A percentile compares a stretch with the other conserved stretches of the same genome.
Evolutionary conservation across 2,329 filamentous ascomycete genomes (phyloP).

Genomic region (Colletotrichum sp.): DNA sequence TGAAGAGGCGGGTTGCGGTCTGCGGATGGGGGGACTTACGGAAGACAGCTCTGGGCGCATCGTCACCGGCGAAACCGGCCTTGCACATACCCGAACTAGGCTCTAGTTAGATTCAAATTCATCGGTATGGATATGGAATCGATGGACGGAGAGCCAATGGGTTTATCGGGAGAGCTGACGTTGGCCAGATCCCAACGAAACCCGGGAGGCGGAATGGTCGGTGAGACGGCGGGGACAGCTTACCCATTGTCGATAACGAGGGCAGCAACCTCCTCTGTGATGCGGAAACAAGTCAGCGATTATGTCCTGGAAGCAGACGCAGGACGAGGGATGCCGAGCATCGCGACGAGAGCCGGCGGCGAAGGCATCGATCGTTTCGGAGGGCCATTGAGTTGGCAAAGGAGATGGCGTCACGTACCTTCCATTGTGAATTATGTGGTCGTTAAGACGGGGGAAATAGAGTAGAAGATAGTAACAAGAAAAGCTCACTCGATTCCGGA

Average conservation of each 20-base stretch:
- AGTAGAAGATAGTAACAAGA: slow-evolving; percentile 1
- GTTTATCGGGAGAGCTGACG: slow-evolving; percentile 4
- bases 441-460: slow-evolving; percentile 18
- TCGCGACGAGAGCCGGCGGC: slow-evolving; percentile 5
- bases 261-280: slow-evolving; percentile 98
- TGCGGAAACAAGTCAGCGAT: slow-evolving; percentile 47
- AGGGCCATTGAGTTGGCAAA: not conserved
- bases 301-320: not conserved
- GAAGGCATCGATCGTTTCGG: not conserved
- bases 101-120: slow-evolving; percentile 40
- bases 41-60: slow-evolving; percentile 99
- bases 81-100: slow-evolving; percentile 99
- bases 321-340: not conserved
- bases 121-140: not conserved
- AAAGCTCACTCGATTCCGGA: slow-evolving; percentile 23
- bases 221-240: slow-evolving; percentile 57
- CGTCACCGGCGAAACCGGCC: slow-evolving; percentile 99
- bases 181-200: not conserved
- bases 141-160: slow-evolving; percentile 12
- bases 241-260: slow-evolving; percentile 99
- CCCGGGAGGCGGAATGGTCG: slow-evolving; percentile 31
- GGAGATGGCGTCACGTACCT: slow-evolving; percentile 23
- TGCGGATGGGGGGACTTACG: slow-evolving; percentile 73
- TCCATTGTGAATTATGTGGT: slow-evolving; percentile 27
- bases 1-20: slow-evolving; percentile 6